These are phyloP conservation scores for Fusarium metavorans DNA, from an alignment of 2,329 filamentous ascomycete species.

Conservation along the genomic window DNA sequence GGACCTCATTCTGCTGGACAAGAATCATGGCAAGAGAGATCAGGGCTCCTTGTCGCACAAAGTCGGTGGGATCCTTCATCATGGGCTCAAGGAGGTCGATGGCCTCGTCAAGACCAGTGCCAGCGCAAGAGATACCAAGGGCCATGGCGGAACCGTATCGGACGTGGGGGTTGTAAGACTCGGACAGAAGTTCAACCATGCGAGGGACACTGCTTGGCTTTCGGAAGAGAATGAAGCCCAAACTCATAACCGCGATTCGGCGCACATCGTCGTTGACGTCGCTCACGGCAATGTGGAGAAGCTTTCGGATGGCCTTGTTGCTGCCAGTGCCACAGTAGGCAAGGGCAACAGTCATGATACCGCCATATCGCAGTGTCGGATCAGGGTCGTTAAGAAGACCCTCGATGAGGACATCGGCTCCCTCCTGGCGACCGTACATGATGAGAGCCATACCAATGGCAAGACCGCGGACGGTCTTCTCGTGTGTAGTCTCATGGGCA, in stretches of 20 bases:
- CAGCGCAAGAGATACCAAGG: conserved; percentile 96
- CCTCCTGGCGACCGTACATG: conserved; percentile 97
- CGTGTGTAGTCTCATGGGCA: conserved; percentile 96
- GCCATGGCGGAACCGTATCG: conserved; percentile 99
- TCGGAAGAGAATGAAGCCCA: conserved; percentile 98
- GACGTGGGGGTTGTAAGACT: conserved; percentile 99
- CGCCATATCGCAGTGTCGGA: conserved; percentile 92
- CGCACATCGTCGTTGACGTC: conserved; percentile 98
- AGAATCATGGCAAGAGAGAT: conserved; percentile 98
- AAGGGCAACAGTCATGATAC: conserved; percentile 98
- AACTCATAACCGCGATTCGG: conserved; percentile 94
- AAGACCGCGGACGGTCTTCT: conserved; percentile 97
- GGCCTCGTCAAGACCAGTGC: conserved; percentile 94
- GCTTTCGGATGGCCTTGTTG: conserved; percentile 97
- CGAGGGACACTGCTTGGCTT: conserved; percentile 97
- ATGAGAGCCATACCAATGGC: conserved; percentile 97
- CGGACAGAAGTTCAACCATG: conserved; percentile 97
- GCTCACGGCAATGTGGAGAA: conserved; percentile 95
- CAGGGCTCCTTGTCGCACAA: conserved; percentile 94
- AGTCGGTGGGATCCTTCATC: conserved; percentile 99
- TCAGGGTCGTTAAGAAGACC: conserved; percentile 93
- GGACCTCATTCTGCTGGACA: conserved; percentile 98
- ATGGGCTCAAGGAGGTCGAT: conserved; percentile 97
- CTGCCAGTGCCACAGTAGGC: conserved; percentile 97
- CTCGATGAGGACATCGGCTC: conserved; percentile 93